Base-by-base conservation (phyloP, 331 rosid species). In the Cydonia oblonga region DNA sequence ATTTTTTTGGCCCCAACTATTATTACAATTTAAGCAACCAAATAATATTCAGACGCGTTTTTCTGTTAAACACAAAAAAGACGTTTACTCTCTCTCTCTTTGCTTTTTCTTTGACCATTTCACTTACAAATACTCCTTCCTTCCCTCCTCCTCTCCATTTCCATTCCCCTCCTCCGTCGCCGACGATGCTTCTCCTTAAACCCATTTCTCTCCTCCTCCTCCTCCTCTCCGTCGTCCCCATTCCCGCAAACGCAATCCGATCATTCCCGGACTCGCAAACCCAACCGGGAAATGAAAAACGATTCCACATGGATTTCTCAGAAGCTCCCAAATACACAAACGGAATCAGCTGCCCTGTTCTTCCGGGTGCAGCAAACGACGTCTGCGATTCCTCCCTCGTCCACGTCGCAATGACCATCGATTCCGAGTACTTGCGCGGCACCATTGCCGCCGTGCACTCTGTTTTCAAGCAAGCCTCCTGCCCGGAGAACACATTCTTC, bases 401-500 rank as follows among this genome's bases (percentile, higher is more conserved):
- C 71, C 96, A 91, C 76, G 64, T 89, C 61, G 85, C 96, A 13
- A 85, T 91, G 92, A 91, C 96, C 4, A 76, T 91, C 63, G 97
- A 91, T 44, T 77, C 79, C 63, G 84, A 73, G 66, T 91, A 91
- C 73, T 58, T 91, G 18, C 79, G 96, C 77, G 97, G 97, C 42
- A 66, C 97, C 7, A 49, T 91, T 11, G 96, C 97, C 26, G 90
- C 96, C 3, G 81, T 84, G 5, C 92, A 91, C 64, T 91, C 97
- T 11, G 81, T 89, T 75, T 85, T 89, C 69, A 79, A 68, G 64
- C 97, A 89, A 80, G 66, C 87, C 65, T 89, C 96, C 4, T 91
- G 97, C 78, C 97, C 97, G 20, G 87, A 85, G 38, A 89, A 85
- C 59, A 33, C 76, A 4, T 84, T 91, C 85, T 86, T 91, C 69